Percentiles rank a stretch among this genome's conserved stretches.
phyloP scores from a whole-genome alignment of 768 basidiomycete species.

The Lepiota venenata region DNA sequence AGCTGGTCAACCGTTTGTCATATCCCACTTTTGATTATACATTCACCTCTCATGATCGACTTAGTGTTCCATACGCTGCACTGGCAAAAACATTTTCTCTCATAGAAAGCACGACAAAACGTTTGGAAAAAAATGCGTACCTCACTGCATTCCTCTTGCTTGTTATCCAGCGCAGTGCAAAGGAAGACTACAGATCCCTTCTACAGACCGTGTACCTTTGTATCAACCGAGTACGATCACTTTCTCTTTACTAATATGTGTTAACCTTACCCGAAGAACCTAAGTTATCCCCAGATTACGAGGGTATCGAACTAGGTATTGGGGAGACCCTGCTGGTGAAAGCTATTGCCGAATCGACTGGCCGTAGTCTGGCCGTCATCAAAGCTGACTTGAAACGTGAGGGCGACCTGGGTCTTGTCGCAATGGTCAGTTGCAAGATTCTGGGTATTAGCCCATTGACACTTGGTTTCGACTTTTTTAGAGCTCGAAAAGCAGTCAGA shows the following conservation, averaged over 20 bases:
- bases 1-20: conserved; percentile 72
- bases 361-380: conserved; percentile 76
- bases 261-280: conserved; percentile 7
- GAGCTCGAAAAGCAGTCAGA: conserved; percentile 93
- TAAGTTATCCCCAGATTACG: conserved; percentile 92
- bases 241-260: not conserved
- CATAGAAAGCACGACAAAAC: conserved; percentile 94
- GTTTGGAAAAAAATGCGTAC: conserved; percentile 86
- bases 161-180: conserved; percentile 82
- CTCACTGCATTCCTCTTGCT: conserved; percentile 87
- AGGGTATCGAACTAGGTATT: conserved; percentile 93
- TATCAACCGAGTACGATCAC: conserved; percentile 79
- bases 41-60: not conserved
- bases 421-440: conserved; percentile 60
- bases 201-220: conserved; percentile 93
- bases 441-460: conserved; percentile 1
- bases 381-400: conserved; percentile 93
- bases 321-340: conserved; percentile 94
- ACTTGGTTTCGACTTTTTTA: conserved; percentile 25
- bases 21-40: not conserved
- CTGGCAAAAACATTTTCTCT: conserved; percentile 83
- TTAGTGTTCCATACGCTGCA: conserved; percentile 91
- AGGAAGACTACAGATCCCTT: conserved; percentile 70
- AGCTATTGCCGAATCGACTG: conserved; percentile 93
- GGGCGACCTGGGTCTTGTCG: conserved; percentile 93